Evolutionary conservation across 73 alveolate species (phyloP).

Genomic region (Stentor coeruleus): DNA sequence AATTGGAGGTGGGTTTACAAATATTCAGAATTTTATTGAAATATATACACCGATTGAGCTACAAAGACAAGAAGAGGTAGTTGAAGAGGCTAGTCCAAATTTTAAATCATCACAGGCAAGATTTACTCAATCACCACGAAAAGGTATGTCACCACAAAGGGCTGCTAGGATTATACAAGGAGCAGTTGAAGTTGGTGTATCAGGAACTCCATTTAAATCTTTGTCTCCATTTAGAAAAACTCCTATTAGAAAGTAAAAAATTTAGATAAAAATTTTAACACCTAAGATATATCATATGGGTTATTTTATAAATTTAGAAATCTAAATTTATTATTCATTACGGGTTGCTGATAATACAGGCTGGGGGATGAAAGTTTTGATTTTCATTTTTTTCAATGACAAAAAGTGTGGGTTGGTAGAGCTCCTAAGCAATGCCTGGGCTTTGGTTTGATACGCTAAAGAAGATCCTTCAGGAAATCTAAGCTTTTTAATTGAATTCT

Average conservation of each 20-base stretch:
- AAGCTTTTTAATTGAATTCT: too few species aligned
- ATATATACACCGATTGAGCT: slow-evolving; percentile 45
- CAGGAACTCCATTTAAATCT: slow-evolving; percentile 4
- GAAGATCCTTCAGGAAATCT: too few species aligned
- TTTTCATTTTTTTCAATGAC: too few species aligned
- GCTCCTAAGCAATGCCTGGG: too few species aligned
- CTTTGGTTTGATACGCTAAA: too few species aligned
- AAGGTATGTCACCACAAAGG: slow-evolving; percentile 18
- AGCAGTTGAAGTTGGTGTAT: background rate
- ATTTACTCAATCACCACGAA: background rate
- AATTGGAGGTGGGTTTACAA: slow-evolving; percentile 67
- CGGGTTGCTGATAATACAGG: too few species aligned
- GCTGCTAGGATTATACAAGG: slow-evolving; percentile 23
- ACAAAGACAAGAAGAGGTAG: background rate
- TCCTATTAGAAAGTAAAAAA: background rate
- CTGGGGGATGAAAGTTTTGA: too few species aligned
- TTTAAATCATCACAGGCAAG: background rate
- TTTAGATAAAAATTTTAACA: too few species aligned
- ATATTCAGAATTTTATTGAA: slow-evolving; percentile 52
- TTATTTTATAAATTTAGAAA: too few species aligned
- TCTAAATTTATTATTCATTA: too few species aligned
- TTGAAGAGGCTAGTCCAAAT: slow-evolving; percentile 1
- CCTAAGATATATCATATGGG: too few species aligned
- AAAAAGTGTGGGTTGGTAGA: too few species aligned
- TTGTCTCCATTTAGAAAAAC: background rate